Evolutionary conservation across 2,329 filamentous ascomycete genomes (phyloP).

Genomic region (Stachybotrys elegans): DNA sequence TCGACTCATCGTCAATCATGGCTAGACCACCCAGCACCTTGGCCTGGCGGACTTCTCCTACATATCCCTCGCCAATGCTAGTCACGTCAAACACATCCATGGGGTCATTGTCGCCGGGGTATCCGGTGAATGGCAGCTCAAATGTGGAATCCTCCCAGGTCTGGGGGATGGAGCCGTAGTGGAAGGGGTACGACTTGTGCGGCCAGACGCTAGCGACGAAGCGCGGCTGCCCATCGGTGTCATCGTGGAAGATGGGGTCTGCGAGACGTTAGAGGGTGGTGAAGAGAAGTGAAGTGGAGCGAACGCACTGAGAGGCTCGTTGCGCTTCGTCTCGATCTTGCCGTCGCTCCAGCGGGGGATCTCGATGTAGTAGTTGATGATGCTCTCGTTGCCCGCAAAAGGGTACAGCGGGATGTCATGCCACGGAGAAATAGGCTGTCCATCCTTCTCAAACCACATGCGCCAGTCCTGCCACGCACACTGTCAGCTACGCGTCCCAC

Average conservation of each 20-base stretch:
- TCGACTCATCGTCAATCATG: conserved; percentile 30
- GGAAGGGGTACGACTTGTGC: conserved; percentile 36
- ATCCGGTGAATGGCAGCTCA: conserved; percentile 30
- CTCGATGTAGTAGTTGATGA: conserved; percentile 35
- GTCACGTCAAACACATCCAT: conserved; percentile 35
- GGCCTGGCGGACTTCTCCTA: conserved; percentile 35
- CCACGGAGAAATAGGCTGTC: conserved; percentile 34
- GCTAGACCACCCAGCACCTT: conserved; percentile 36
- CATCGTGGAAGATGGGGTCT: conserved; percentile 38
- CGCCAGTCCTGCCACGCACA: conserved; percentile 32
- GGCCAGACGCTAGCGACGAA: conserved; percentile 38
- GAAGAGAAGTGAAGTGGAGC: neutral
- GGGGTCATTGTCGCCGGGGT: conserved; percentile 35
- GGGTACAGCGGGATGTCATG: conserved; percentile 37
- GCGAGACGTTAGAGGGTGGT: neutral
- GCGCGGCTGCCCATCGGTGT: conserved; percentile 27
- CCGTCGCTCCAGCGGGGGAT: conserved; percentile 36
- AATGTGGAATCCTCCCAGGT: conserved; percentile 39
- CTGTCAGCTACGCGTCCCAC: no score
- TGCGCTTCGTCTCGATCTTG: conserved; percentile 33
- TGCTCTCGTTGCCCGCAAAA: conserved; percentile 22
- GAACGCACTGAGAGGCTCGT: conserved; percentile 31
- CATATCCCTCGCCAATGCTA: conserved; percentile 21
- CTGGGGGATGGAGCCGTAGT: conserved; percentile 38
- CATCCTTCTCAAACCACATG: conserved; percentile 33